Percentiles rank a stretch among this genome's conserved stretches.
Conservation (phyloP, 495 filamentous ascomycete genomes). For the Umbilicaria muhlenbergii region DNA sequence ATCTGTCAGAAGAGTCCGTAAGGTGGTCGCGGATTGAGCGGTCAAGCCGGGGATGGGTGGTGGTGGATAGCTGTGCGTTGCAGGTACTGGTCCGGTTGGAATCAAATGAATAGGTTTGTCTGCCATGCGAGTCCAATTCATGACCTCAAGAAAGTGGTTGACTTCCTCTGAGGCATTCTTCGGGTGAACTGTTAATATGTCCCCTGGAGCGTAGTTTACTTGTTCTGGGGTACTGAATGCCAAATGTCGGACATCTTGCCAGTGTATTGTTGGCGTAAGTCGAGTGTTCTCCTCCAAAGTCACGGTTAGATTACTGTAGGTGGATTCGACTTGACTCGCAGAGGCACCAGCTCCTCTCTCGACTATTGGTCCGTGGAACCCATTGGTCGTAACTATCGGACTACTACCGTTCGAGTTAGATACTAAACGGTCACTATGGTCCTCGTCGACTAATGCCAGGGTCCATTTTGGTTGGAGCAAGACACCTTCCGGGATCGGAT, state of each 20-base stretch:
- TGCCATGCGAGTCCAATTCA: constrained; percentile 59
- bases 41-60: constrained; percentile 1
- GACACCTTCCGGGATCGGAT: constrained; percentile 59
- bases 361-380: not conserved
- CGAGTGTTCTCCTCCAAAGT: constrained; percentile 43
- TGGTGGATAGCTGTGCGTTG: constrained; percentile 21
- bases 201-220: constrained; percentile 46
- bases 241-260: constrained; percentile 88
- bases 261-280: constrained; percentile 60
- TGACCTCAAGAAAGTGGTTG: constrained; percentile 51
- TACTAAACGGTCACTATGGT: not conserved
- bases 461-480: constrained; percentile 68
- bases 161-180: constrained; percentile 77
- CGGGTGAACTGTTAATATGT: constrained; percentile 64
- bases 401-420: no score
- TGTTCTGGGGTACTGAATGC: constrained; percentile 32
- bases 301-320: not conserved
- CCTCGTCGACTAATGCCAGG: constrained; percentile 29
- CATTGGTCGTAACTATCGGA: not conserved
- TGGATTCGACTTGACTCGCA: not conserved
- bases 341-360: not conserved
- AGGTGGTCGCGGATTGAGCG: constrained; percentile 31
- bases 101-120: constrained; percentile 42
- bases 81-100: constrained; percentile 14
- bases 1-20: constrained; percentile 61